Evolutionary conservation across 495 filamentous ascomycete genomes (phyloP).

Genomic region (Penicilliopsis zonata): DNA sequence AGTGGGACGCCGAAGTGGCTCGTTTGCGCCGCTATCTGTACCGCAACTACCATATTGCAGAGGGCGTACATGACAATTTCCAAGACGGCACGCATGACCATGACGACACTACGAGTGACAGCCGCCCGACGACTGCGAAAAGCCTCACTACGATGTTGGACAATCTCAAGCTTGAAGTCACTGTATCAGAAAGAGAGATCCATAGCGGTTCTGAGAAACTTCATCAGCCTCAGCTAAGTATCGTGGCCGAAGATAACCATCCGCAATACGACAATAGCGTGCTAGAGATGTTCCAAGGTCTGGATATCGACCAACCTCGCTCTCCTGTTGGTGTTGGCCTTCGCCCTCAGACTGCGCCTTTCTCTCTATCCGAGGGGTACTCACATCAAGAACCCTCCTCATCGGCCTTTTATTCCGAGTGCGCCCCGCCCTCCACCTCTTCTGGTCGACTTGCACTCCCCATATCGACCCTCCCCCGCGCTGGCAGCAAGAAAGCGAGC

Average conservation of each 20-base stretch:
- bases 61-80: slow-evolving; percentile 21
- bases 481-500: slow-evolving; percentile 18
- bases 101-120: slow-evolving; percentile 24
- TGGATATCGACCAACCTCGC: background rate
- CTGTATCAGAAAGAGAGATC: slow-evolving; percentile 23
- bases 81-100: slow-evolving; percentile 2
- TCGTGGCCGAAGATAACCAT: slow-evolving; percentile 1
- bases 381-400: slow-evolving; percentile 7
- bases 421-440: slow-evolving; percentile 8
- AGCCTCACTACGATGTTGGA: slow-evolving; percentile 30
- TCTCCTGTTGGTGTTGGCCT: no score
- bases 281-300: background rate
- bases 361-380: slow-evolving; percentile 6
- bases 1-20: slow-evolving; percentile 49
- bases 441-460: slow-evolving; percentile 23
- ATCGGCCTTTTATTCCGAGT: slow-evolving; percentile 16
- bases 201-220: slow-evolving; percentile 9
- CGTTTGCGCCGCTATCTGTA: slow-evolving; percentile 46
- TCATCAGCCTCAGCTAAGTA: slow-evolving; percentile 1
- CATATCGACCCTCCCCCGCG: slow-evolving; percentile 21
- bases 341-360: slow-evolving; percentile 15
- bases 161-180: slow-evolving; percentile 27
- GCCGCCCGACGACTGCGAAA: slow-evolving; percentile 24
- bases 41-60: slow-evolving; percentile 47
- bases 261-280: background rate